These are phyloP conservation scores for Xerocomellus amylosporus DNA, from an alignment of 768 basidiomycete genomes.

Conservation along the genomic window DNA sequence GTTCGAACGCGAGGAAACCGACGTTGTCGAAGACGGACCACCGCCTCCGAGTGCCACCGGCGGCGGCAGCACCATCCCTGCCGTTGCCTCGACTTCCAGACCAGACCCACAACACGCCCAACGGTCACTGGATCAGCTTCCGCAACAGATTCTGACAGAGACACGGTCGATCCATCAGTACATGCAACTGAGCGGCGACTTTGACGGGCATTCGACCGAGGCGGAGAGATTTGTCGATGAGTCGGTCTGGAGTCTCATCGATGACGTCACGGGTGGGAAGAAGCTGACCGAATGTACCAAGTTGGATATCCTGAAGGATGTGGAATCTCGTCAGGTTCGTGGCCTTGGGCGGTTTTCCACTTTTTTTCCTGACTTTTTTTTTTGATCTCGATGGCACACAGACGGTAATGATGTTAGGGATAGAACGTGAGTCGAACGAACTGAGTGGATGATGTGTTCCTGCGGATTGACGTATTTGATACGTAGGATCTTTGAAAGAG, in stretches of 20 bases:
- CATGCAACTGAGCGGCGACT: constrained; percentile 34
- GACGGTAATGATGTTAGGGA: constrained; percentile 43
- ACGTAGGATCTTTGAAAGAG: constrained; percentile 32
- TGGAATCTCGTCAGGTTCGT: constrained; percentile 42
- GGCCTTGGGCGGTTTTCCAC: background rate
- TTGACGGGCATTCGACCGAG: constrained; percentile 6
- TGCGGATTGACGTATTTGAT: background rate
- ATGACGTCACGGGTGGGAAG: constrained; percentile 39
- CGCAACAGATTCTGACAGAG: constrained; percentile 37
- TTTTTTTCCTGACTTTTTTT: background rate
- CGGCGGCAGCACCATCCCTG: background rate
- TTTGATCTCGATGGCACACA: constrained; percentile 9
- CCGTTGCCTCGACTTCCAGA: constrained; percentile 4
- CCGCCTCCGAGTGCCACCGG: background rate
- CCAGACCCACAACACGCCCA: constrained; percentile 15
- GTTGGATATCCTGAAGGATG: constrained; percentile 43
- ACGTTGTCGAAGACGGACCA: background rate
- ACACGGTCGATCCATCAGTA: constrained; percentile 41
- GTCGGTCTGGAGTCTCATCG: constrained; percentile 35
- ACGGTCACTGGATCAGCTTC: constrained; percentile 38
- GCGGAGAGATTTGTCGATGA: constrained; percentile 7
- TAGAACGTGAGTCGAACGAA: constrained; percentile 40
- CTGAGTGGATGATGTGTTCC: background rate
- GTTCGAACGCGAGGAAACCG: background rate
- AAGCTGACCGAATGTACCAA: constrained; percentile 34